These are phyloP conservation scores for Aspergillus arachidicola DNA, from an alignment of 2,329 filamentous ascomycete species.

Conservation along the genomic window DNA sequence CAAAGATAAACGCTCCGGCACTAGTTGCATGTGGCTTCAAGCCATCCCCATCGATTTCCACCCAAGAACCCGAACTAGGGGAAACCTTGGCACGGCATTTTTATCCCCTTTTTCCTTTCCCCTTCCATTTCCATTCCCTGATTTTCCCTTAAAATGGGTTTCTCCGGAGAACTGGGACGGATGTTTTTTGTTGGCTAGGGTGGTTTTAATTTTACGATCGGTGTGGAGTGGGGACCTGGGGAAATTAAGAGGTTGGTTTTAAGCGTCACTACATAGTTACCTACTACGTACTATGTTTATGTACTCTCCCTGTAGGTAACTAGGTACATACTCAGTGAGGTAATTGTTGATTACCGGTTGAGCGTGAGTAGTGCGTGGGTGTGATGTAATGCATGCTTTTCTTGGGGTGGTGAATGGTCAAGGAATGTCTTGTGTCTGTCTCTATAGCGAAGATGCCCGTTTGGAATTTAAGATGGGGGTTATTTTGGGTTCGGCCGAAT, in stretches of 20 bases:
- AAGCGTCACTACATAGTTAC: not conserved
- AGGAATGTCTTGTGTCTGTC: not conserved
- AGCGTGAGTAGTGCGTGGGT: too few species aligned
- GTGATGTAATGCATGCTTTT: not conserved
- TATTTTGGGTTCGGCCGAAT: not conserved
- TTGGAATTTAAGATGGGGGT: not conserved
- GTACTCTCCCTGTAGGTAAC: not conserved
- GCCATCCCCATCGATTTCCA: not conserved
- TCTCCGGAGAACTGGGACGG: not conserved
- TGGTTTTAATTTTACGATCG: not conserved
- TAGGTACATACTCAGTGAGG: too few species aligned
- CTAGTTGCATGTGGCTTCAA: slow-evolving; percentile 5
- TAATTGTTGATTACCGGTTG: too few species aligned
- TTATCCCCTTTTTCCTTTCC: not conserved
- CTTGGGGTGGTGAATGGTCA: not conserved
- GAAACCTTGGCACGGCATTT: slow-evolving; percentile 1
- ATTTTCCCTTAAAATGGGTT: not conserved
- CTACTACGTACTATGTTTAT: too few species aligned
- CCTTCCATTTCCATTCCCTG: not conserved
- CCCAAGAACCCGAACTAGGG: slow-evolving; percentile 1
- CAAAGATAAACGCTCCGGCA: slow-evolving; percentile 4
- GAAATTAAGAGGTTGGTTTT: not conserved
- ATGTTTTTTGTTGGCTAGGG: not conserved
- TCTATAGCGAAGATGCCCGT: not conserved
- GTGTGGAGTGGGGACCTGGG: not conserved